Conservation (phyloP, 2,329 filamentous ascomycete species). For the Purpureocillium takamizusanense region DNA sequence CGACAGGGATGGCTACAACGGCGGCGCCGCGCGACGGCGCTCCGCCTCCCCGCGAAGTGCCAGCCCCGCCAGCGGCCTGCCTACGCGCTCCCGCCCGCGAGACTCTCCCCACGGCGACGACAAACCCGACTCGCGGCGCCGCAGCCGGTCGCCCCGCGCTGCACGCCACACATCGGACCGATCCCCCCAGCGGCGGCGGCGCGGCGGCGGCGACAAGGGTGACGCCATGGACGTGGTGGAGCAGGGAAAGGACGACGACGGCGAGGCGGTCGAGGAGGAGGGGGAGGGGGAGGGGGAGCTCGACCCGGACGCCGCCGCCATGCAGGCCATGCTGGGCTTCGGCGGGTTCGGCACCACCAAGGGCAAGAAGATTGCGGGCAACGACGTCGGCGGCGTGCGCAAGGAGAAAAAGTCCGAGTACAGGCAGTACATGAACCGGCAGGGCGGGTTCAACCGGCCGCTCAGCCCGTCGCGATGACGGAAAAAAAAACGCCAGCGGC, state of each 20-base stretch:
- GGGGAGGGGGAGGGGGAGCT: conserved; percentile 23
- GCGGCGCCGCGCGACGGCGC: conserved; percentile 20
- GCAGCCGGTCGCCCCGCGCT: conserved; percentile 9
- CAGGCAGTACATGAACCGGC: conserved; percentile 90
- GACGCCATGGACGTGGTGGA: conserved; percentile 9
- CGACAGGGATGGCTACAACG: conserved; percentile 12
- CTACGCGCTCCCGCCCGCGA: conserved; percentile 23
- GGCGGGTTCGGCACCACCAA: conserved; percentile 79
- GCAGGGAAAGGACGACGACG: too few species aligned
- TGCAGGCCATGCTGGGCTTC: conserved; percentile 88
- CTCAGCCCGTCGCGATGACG: conserved; percentile 46
- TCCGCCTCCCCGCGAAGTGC: conserved; percentile 25
- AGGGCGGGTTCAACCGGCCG: conserved; percentile 74
- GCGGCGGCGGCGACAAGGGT: conserved; percentile 17
- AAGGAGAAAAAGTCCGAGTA: conserved; percentile 96
- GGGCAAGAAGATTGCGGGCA: conserved; percentile 79
- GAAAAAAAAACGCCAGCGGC: too few species aligned
- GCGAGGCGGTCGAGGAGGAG: too few species aligned
- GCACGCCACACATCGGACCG: conserved; percentile 19
- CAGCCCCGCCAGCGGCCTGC: conserved; percentile 16
- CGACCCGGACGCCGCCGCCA: conserved; percentile 61
- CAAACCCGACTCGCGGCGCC: conserved; percentile 8
- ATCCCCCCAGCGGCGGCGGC: conserved; percentile 12
- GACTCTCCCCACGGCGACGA: conserved; percentile 7
- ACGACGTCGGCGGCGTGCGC: conserved; percentile 70